Percentiles rank a stretch among this genome's conserved stretches.
phyloP scores from a whole-genome alignment of 225 moss, liverwort and hornwort species.

The Bryum argenteum region DNA sequence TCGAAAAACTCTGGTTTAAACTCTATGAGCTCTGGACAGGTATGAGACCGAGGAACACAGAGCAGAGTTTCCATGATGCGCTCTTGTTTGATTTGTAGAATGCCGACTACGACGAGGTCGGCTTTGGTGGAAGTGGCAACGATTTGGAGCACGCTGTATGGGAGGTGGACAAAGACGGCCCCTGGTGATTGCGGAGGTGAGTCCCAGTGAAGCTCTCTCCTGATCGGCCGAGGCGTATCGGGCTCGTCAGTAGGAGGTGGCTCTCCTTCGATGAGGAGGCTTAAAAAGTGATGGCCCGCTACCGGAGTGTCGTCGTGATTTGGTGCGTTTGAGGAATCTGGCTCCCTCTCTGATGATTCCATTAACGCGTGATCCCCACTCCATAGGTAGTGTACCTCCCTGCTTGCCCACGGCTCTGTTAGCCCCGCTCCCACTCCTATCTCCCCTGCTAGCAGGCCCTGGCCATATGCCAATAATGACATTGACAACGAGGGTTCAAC shows the following conservation, averaged over 20 bases:
- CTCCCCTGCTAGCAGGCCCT: constrained; percentile 83
- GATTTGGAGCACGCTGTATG: constrained; percentile 68
- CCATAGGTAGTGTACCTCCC: constrained; percentile 49
- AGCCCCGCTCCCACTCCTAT: constrained; percentile 80
- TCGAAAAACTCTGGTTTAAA: constrained; percentile 53
- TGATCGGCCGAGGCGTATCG: constrained; percentile 45
- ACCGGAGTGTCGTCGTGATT: constrained; percentile 22
- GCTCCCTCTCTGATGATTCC: constrained; percentile 50
- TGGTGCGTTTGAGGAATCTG: constrained; percentile 32
- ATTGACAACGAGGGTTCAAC: constrained; percentile 42
- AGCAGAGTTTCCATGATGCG: constrained; percentile 65
- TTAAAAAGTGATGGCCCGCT: constrained; percentile 46
- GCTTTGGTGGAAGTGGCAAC: constrained; percentile 72
- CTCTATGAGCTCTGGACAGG: constrained; percentile 43
- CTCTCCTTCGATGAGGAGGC: constrained; percentile 42
- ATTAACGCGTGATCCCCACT: constrained; percentile 36
- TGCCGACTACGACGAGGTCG: constrained; percentile 70
- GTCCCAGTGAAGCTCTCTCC: constrained; percentile 80
- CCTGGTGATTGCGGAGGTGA: constrained; percentile 87
- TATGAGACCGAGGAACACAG: constrained; percentile 41
- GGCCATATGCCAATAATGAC: constrained; percentile 89
- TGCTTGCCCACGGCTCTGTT: constrained; percentile 75
- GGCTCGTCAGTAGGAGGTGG: constrained; percentile 42
- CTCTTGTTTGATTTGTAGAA: constrained; percentile 53
- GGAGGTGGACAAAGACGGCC: constrained; percentile 68